phyloP scores from a whole-genome alignment of 345 rosid genomes.

The Arabis hirsuta region DNA sequence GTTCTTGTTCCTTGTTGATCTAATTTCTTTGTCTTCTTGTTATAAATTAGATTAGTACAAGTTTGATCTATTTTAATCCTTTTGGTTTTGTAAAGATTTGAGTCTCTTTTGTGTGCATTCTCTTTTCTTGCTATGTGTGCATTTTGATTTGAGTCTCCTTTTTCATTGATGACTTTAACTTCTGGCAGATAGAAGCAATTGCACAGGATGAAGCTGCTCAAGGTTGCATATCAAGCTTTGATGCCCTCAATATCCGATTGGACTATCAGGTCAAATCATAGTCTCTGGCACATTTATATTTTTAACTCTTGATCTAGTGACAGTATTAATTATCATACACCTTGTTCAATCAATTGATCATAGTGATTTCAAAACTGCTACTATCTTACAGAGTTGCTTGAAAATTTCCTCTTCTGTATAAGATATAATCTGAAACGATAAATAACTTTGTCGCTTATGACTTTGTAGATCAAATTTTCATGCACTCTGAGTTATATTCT shows the following conservation, averaged over 20 bases:
- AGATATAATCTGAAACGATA: conserved; percentile 4
- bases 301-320: neutral
- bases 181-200: conserved; percentile 72
- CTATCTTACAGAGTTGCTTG: conserved; percentile 19
- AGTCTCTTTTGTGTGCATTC: neutral
- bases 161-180: conserved; percentile 17
- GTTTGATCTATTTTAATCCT: neutral
- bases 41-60: neutral
- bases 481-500: conserved; percentile 10
- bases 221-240: conserved; percentile 69
- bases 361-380: conserved; percentile 11
- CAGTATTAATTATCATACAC: neutral
- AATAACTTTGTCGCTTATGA: neutral
- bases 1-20: neutral
- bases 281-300: conserved; percentile 18
- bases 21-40: neutral
- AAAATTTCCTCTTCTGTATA: neutral
- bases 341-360: conserved; percentile 2
- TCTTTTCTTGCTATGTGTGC: conserved; percentile 6
- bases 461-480: conserved; percentile 2
- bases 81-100: neutral
- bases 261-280: conserved; percentile 70
- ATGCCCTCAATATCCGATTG: conserved; percentile 70
- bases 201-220: conserved; percentile 69
- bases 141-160: too few species aligned